Percentiles rank a stretch among this genome's conserved stretches.
phyloP scores from a whole-genome alignment of 2,329 filamentous ascomycete genomes.

The Phialocephala sp. region DNA sequence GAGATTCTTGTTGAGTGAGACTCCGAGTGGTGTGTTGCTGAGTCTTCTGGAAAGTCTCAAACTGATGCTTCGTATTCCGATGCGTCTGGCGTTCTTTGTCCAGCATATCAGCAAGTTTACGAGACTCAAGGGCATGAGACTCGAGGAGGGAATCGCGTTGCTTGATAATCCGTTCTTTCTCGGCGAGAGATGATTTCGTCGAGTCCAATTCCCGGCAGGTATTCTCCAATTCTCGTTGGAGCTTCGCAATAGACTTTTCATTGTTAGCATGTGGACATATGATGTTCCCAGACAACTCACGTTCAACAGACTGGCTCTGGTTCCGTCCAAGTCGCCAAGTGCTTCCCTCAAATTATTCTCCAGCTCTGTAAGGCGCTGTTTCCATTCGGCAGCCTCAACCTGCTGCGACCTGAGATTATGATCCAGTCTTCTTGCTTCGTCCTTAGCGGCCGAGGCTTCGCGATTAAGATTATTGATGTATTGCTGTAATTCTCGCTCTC shows the following conservation, averaged over 20 bases:
- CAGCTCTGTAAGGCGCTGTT: constrained; percentile 86
- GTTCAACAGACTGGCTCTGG: constrained; percentile 82
- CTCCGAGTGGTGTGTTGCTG: constrained; percentile 87
- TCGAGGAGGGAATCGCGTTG: constrained; percentile 89
- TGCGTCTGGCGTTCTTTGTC: constrained; percentile 89
- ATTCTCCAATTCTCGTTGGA: constrained; percentile 86
- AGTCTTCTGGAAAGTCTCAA: constrained; percentile 86
- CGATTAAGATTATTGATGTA: constrained; percentile 91
- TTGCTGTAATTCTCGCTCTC: constrained; percentile 95
- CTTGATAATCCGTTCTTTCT: constrained; percentile 89
- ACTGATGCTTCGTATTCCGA: constrained; percentile 84
- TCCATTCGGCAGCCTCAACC: constrained; percentile 89
- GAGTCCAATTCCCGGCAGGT: constrained; percentile 82
- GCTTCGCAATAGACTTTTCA: constrained; percentile 75
- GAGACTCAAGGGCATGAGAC: constrained; percentile 83
- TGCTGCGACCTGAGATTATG: constrained; percentile 85
- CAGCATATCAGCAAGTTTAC: constrained; percentile 83
- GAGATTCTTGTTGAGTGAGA: constrained; percentile 81
- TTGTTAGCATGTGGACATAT: not conserved
- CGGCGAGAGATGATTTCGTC: constrained; percentile 77
- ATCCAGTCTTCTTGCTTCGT: constrained; percentile 81
- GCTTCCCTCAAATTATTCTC: constrained; percentile 88
- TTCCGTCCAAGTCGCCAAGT: constrained; percentile 86
- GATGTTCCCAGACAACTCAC: constrained; percentile 49
- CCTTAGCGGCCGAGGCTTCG: constrained; percentile 80